Conservation (phyloP, 352 stramenopile genomes). For the Elongisporangium prolatum region DNA sequence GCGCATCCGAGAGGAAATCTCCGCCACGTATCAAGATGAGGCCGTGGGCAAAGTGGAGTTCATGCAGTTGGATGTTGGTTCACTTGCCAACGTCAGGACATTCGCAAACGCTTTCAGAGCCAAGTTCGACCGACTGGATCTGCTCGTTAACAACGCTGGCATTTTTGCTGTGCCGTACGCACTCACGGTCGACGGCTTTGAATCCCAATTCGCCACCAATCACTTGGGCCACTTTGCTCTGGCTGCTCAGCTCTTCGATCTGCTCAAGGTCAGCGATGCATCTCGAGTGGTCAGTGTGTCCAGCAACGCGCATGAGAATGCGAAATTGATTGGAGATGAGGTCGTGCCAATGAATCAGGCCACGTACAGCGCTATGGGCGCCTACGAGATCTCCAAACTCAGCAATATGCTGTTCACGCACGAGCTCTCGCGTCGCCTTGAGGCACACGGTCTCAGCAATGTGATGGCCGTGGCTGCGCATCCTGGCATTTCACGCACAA, state of each 20-base stretch:
- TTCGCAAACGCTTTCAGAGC: slow-evolving; percentile 31
- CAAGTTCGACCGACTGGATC: slow-evolving; percentile 30
- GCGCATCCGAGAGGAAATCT: slow-evolving; percentile 10
- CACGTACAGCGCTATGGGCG: slow-evolving; percentile 21
- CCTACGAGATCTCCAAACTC: slow-evolving; percentile 49
- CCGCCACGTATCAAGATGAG: not conserved
- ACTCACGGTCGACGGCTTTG: slow-evolving; percentile 33
- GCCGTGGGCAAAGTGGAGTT: slow-evolving; percentile 33
- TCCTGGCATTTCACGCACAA: slow-evolving; percentile 28
- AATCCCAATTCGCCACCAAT: slow-evolving; percentile 67
- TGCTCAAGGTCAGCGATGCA: slow-evolving; percentile 20
- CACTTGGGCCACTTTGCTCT: slow-evolving; percentile 56
- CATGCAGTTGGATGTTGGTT: slow-evolving; percentile 41
- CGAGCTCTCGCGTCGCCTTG: slow-evolving; percentile 37
- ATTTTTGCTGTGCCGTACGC: slow-evolving; percentile 34
- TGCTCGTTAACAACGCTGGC: slow-evolving; percentile 70
- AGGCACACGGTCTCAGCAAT: slow-evolving; percentile 14
- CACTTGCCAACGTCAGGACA: slow-evolving; percentile 32
- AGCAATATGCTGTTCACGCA: slow-evolving; percentile 43
- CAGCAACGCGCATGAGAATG: slow-evolving; percentile 29
- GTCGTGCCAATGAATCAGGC: slow-evolving; percentile 16
- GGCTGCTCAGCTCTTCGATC: slow-evolving; percentile 32
- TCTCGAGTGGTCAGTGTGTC: slow-evolving; percentile 44
- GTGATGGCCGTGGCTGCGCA: slow-evolving; percentile 34
- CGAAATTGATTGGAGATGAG: slow-evolving; percentile 9